A percentile compares a stretch with the other conserved stretches of the same genome.
phyloP scores from a whole-genome alignment of 129 eudicot genomes.

The Gnaphalium uliginosum region DNA sequence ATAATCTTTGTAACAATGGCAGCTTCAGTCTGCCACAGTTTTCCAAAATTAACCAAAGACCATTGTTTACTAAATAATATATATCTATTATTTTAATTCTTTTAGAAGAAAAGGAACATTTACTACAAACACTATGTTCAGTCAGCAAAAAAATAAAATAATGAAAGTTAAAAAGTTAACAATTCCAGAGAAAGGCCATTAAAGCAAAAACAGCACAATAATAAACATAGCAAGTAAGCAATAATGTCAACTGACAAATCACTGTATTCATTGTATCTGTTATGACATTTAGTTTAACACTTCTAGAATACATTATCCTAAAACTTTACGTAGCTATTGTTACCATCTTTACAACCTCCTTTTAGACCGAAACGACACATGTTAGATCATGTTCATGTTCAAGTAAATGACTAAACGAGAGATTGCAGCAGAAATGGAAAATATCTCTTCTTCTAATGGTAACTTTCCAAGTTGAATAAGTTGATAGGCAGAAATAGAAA shows the following conservation, averaged over 20 bases:
- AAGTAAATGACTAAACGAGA: background rate
- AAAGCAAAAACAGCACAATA: background rate
- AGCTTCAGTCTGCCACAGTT: slow-evolving; percentile 69
- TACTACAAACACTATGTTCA: slow-evolving; percentile 7
- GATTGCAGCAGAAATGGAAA: background rate
- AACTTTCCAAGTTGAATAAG: slow-evolving; percentile 20
- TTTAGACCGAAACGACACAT: slow-evolving; percentile 9
- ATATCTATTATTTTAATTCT: background rate
- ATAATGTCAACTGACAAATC: slow-evolving; percentile 7
- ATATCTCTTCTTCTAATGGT: background rate
- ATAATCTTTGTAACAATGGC: slow-evolving; percentile 66
- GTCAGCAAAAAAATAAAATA: background rate
- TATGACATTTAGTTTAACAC: background rate
- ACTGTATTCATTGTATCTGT: background rate
- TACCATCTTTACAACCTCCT: slow-evolving; percentile 21
- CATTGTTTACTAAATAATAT: background rate
- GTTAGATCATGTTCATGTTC: background rate
- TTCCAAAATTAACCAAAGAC: slow-evolving; percentile 8
- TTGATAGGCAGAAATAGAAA: background rate
- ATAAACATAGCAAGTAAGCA: slow-evolving; percentile 17
- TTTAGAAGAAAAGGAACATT: background rate
- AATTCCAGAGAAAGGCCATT: too few relatives aligned
- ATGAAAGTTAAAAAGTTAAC: background rate
- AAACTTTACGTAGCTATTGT: background rate
- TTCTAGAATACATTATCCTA: background rate